phyloP scores from a whole-genome alignment of 495 filamentous ascomycete genomes.

The Penicillium mononematosum region DNA sequence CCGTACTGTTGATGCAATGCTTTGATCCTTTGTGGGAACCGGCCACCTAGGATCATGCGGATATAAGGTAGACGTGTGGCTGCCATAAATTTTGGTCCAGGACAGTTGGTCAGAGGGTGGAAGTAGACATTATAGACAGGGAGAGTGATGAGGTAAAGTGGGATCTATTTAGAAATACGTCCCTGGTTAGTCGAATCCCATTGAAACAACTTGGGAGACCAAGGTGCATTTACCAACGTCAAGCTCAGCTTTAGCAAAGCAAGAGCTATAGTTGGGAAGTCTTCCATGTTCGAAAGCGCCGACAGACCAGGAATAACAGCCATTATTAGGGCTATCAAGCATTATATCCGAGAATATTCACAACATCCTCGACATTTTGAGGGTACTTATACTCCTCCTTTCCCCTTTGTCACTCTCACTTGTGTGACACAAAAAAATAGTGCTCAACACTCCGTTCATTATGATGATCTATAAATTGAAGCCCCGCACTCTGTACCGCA shows the following conservation, averaged over 20 bases:
- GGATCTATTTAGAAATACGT: not conserved
- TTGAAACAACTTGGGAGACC: not conserved
- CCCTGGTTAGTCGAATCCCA: not conserved
- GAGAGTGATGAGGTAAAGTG: not conserved
- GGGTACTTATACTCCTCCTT: not conserved
- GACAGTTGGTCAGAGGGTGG: conserved; percentile 50
- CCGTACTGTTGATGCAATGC: conserved; percentile 44
- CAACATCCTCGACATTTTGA: not conserved
- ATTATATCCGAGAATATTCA: not conserved
- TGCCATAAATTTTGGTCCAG: conserved; percentile 43
- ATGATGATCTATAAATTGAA: not conserved
- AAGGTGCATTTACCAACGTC: not conserved
- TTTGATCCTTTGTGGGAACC: conserved; percentile 6
- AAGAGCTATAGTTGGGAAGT: not conserved
- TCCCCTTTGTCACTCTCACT: not conserved
- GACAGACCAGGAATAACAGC: not conserved
- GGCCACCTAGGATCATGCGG: conserved; percentile 15
- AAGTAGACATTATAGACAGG: conserved; percentile 49
- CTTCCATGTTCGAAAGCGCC: not conserved
- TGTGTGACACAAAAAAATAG: conserved; percentile 5
- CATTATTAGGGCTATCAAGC: not conserved
- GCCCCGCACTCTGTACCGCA: not conserved
- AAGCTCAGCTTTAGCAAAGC: not conserved
- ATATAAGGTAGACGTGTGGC: conserved; percentile 24
- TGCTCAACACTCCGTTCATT: not conserved